phyloP scores from a whole-genome alignment of 2,329 filamentous ascomycete species.

The Fusarium sp. region DNA sequence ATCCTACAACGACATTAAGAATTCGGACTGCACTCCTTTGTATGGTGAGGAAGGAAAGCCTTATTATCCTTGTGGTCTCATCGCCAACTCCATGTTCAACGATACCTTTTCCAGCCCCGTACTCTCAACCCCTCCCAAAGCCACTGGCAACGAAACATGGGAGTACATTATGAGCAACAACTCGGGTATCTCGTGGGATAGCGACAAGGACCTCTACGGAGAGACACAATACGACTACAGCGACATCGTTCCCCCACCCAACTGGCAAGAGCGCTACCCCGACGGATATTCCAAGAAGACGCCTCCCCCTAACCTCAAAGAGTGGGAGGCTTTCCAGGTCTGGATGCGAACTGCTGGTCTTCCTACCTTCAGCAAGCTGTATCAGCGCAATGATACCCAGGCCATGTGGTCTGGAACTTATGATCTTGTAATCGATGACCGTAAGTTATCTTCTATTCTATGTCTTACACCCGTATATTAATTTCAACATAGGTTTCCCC shows the following conservation, averaged over 20 bases:
- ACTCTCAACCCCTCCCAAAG: conserved; percentile 63
- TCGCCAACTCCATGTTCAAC: conserved; percentile 98
- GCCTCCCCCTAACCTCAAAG: conserved; percentile 77
- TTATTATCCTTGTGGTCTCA: conserved; percentile 94
- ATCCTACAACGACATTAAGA: conserved; percentile 69
- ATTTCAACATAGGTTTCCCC: conserved; percentile 75
- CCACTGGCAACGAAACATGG: conserved; percentile 50
- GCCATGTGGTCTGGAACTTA: conserved; percentile 80
- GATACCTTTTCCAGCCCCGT: conserved; percentile 82
- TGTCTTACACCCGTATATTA: background rate
- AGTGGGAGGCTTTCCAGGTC: conserved; percentile 90
- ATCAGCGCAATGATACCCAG: conserved; percentile 80
- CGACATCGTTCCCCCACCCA: conserved; percentile 83
- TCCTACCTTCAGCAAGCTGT: conserved; percentile 94
- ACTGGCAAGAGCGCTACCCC: conserved; percentile 81
- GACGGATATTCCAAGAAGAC: conserved; percentile 74
- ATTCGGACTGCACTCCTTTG: conserved; percentile 82
- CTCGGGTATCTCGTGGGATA: conserved; percentile 84
- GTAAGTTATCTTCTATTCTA: conserved; percentile 65
- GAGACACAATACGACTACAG: conserved; percentile 72
- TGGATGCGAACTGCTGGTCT: conserved; percentile 99
- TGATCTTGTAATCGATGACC: conserved; percentile 78
- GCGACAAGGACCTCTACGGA: conserved; percentile 84
- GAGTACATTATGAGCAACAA: conserved; percentile 83
- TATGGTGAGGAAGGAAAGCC: conserved; percentile 70